These are phyloP conservation scores for Fusarium paranaense DNA, from an alignment of 2,329 filamentous ascomycete genomes.

Conservation along the genomic window DNA sequence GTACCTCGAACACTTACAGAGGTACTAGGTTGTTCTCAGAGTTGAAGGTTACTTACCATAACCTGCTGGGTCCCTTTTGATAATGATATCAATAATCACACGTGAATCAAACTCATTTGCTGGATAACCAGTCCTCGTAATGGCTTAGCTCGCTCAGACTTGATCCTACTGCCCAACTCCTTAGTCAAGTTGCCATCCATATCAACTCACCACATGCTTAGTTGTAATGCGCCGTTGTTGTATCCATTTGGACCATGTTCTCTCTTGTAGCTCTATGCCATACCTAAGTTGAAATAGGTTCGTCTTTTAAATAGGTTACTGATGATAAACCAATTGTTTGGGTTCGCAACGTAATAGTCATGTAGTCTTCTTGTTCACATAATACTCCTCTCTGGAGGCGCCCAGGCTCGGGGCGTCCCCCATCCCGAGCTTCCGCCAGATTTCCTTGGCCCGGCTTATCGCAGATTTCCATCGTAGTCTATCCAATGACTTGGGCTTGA, in stretches of 20 bases:
- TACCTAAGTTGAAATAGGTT: too few relatives aligned
- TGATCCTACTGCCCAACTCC: not conserved
- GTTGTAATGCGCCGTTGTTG: not conserved
- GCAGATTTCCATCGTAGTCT: not conserved
- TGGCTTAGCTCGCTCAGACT: not conserved
- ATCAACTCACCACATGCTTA: not conserved
- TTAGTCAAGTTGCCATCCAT: not conserved
- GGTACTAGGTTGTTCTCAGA: not conserved
- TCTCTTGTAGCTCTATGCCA: not conserved
- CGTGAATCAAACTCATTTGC: not conserved
- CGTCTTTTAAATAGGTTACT: too few relatives aligned
- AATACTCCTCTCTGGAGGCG: too few relatives aligned
- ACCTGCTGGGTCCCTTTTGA: not conserved
- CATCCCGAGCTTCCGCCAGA: not conserved
- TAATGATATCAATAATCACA: not conserved
- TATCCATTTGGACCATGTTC: not conserved
- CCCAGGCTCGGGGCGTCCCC: not conserved
- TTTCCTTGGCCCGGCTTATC: too few relatives aligned
- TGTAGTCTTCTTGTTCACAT: not conserved
- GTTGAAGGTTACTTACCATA: not conserved
- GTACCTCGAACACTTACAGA: not conserved
- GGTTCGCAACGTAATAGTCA: not conserved
- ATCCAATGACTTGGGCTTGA: not conserved
- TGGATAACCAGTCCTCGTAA: not conserved
- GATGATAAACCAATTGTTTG: too few relatives aligned